Percentiles rank a stretch among this genome's conserved stretches.
Evolutionary conservation across 208 protist species (phyloP).

Genomic region (Acanthamoeba rhysodes): DNA sequence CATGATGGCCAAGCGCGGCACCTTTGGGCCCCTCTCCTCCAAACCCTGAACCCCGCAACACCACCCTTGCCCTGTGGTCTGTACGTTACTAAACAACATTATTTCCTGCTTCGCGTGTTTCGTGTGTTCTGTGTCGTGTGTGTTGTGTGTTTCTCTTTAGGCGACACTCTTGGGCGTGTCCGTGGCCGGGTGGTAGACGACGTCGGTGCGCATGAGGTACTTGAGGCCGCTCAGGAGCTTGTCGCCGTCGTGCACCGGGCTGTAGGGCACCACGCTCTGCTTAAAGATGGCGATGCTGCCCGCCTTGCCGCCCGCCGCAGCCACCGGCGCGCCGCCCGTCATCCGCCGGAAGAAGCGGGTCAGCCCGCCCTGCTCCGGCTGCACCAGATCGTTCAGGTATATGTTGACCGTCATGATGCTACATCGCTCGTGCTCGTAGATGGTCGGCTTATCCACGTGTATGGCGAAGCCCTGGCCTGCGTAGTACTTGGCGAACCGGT

Average conservation of each 20-base stretch:
- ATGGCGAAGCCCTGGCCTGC: conserved; percentile 58
- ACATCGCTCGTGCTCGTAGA: conserved; percentile 50
- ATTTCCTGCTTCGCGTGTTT: too few relatives aligned
- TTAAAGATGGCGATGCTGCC: conserved; percentile 70
- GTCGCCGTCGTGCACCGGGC: conserved; percentile 52
- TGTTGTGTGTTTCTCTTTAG: too few relatives aligned
- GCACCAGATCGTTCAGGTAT: conserved; percentile 66
- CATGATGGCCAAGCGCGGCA: conserved; percentile 20
- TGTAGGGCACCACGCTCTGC: conserved; percentile 66
- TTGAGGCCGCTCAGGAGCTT: conserved; percentile 47
- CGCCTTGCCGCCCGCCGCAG: conserved; percentile 29
- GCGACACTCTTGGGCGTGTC: too few relatives aligned
- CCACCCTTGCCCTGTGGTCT: too few relatives aligned
- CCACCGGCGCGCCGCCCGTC: neutral
- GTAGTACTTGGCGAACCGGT: conserved; percentile 72
- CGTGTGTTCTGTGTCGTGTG: too few relatives aligned
- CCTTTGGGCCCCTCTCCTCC: neutral
- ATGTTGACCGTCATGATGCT: conserved; percentile 72
- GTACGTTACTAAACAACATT: too few relatives aligned
- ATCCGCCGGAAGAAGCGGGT: conserved; percentile 58
- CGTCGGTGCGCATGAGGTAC: conserved; percentile 72
- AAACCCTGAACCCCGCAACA: too few relatives aligned
- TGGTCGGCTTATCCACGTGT: conserved; percentile 70
- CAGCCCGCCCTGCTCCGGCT: conserved; percentile 54
- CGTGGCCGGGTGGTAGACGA: neutral